Evolutionary conservation across 768 basidiomycete species (phyloP), one percentile per base, ranked within the genome.

Genomic region (Termitomyces sp.): DNA sequence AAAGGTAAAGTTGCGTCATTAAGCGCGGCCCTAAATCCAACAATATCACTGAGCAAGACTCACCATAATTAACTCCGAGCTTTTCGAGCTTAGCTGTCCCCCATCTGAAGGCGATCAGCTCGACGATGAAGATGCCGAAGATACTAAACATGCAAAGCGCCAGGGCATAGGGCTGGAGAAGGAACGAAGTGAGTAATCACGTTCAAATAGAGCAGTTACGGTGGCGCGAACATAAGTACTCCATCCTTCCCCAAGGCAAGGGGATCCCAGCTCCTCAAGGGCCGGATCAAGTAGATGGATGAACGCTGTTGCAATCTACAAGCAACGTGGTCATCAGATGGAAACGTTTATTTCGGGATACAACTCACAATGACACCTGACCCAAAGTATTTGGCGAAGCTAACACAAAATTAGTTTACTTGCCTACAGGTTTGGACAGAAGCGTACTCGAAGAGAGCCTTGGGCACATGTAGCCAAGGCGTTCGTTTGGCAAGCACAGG

Each of bases 361-460:
- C 13, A 36, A 73, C 86, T 62, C 54, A 90, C 89, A 61, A 92
- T 91, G 46, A 92, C 89, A 23, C 93, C 93, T 13, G 90, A 92
- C 25, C 93, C 93, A 70, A 95, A 94, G 68, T 88, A 93, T 69
- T 92, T 94, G 31, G 89, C 86, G 66, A 94, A 91, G 48, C 88
- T 89, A 54, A 18, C 22, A 16, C 32, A 33, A 20, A 20, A 47
- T n/a, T n/a, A 35, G 16, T 54, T 33, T 18, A 32, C 40, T 43
- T 49, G 13, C 20, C n/a, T 3, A 16, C 1, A 35, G 50, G 23
- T 4, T n/a, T 16, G 10, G 7, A 1, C 29, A 35, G 15, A 41
- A 44, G 70, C 88, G 27, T 51, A 91, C 90, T 94, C 86, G 56
- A 89, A 93, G 3, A 86, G 68, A 35, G 66, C 53, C 45, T 76